Evolutionary conservation across 345 rosid species (phyloP).

Genomic region (Boechera stricta): DNA sequence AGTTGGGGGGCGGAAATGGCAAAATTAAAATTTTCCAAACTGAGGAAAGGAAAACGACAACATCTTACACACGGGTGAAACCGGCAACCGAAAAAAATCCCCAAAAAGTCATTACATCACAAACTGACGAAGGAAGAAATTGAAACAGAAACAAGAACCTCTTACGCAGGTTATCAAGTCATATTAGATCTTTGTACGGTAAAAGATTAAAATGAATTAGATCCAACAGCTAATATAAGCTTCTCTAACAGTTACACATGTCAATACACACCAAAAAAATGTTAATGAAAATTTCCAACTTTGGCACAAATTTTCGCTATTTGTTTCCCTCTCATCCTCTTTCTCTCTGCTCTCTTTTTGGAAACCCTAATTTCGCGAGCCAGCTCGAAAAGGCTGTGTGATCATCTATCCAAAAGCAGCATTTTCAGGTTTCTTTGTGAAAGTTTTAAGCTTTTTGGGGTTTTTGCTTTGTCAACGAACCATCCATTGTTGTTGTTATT

Average conservation of each 20-base stretch:
- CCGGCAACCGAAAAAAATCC: constrained; percentile 4
- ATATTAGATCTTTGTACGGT: constrained; percentile 25
- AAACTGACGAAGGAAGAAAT: not conserved
- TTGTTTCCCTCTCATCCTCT: constrained; percentile 42
- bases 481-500: not conserved
- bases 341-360: not conserved
- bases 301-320: not conserved
- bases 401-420: not conserved
- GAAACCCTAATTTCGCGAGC: constrained; percentile 34
- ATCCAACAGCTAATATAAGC: constrained; percentile 28
- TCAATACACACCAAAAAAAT: not conserved
- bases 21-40: no score
- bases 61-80: constrained; percentile 1
- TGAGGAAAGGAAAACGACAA: not conserved
- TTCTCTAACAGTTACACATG: constrained; percentile 13
- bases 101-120: constrained; percentile 17
- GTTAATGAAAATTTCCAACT: not conserved
- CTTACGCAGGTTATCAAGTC: constrained; percentile 33
- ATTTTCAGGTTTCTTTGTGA: constrained; percentile 18
- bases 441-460: not conserved
- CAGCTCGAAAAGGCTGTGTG: not conserved
- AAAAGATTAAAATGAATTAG: not conserved
- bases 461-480: not conserved
- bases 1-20: not conserved
- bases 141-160: constrained; percentile 5